Evolutionary conservation across 2,329 filamentous ascomycete genomes (phyloP).

Genomic region (Verticillium alfalfae): DNA sequence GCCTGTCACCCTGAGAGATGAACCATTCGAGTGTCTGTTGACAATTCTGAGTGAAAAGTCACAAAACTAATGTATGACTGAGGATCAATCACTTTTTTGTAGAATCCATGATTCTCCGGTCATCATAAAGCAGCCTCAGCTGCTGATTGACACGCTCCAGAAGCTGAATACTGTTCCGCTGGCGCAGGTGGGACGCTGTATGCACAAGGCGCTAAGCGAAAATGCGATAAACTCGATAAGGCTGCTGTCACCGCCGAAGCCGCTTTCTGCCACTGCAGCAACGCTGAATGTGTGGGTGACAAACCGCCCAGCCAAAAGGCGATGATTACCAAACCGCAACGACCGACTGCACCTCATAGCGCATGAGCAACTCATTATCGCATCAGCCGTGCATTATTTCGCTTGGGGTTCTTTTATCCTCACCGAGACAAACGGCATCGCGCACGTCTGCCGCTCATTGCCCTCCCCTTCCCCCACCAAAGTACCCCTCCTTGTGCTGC

Average conservation of each 20-base stretch:
- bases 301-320: background rate
- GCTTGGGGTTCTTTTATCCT: background rate
- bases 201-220: conserved; percentile 1
- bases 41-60: too few species aligned
- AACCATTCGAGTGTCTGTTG: background rate
- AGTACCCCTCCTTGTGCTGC: background rate
- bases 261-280: background rate
- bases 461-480: too few species aligned
- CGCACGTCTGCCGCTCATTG: too few species aligned
- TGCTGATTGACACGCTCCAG: background rate
- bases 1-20: background rate
- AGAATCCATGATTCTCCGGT: too few species aligned
- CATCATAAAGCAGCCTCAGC: background rate
- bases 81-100: too few species aligned
- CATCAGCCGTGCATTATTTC: background rate
- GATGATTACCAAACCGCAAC: background rate
- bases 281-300: background rate
- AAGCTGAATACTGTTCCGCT: background rate
- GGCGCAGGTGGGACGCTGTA: background rate
- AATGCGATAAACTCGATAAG: conserved; percentile 7
- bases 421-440: background rate
- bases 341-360: background rate
- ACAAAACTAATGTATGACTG: too few species aligned
- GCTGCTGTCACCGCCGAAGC: background rate
- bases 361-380: background rate